Evolutionary conservation across 2,329 filamentous ascomycete species (phyloP), one percentile per base, ranked within the genome.

Genomic region (Colletotrichum sp.): DNA sequence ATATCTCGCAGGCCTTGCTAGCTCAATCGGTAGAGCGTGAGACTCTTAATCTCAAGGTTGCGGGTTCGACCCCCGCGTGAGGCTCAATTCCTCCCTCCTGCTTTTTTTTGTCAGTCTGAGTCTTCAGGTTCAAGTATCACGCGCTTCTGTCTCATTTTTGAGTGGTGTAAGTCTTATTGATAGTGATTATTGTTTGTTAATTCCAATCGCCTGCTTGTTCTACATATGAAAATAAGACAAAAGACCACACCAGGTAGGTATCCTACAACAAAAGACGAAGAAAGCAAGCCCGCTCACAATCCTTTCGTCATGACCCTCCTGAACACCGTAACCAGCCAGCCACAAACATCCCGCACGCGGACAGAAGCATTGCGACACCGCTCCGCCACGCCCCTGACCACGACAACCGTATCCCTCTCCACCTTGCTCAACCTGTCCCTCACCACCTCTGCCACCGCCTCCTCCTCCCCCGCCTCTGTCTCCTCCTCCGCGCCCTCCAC

Each of bases 1-100:
- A 64, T 5, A 26, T 16, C 39, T 71, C 44, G 68, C 68, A 70
- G 68, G 74, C 74, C 74, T 76, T 76, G 89, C 88, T 92, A 92
- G 90, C 90, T 92, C 90, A 92, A 92, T 92, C 90, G 90, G 90
- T 93, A 93, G 92, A 93, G 91, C 91, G 91, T 93, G 89, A 92
- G 92, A 93, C 92, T 93, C 92, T 90, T 90, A 90, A 77, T 77
- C 76, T 77, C 73, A 77, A 77, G 76, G 76, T 77, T 77, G 74
- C 73, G 76, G 76, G 78, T 79, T 79, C 78, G 78, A 79, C 78
- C 78, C 78, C 78, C 78, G 79, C 78, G 78, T 79, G 78, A 78
- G 78, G 78, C 78, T 79, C 78, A 79, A 79, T 69, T 69, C 73
- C 73, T 76, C 70, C 8, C 26, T 9, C 18, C 57, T 70, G 68